Evolutionary conservation across 1,139 yeast genomes (phyloP).

Genomic region (Kodamaea ohmeri): DNA sequence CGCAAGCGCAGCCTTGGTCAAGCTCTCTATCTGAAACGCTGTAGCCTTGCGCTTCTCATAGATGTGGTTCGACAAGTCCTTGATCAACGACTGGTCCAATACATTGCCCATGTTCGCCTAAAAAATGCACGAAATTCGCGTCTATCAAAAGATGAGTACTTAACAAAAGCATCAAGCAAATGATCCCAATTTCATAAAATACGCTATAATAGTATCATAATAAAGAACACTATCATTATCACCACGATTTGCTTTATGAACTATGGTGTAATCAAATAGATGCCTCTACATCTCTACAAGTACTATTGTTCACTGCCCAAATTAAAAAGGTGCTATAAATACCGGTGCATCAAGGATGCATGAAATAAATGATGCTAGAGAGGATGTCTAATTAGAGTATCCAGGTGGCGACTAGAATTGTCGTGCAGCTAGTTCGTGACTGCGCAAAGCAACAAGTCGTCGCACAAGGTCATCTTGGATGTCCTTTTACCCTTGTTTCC

Average conservation of each 20-base stretch:
- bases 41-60: conserved; percentile 95
- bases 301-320: background rate
- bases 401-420: too few relatives aligned
- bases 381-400: too few relatives aligned
- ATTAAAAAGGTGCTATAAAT: too few relatives aligned
- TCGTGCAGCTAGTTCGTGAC: too few relatives aligned
- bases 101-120: conserved; percentile 23
- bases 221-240: too few relatives aligned
- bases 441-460: too few relatives aligned
- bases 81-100: conserved; percentile 71
- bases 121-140: background rate
- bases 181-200: too few relatives aligned
- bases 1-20: conserved; percentile 77
- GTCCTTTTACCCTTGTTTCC: background rate
- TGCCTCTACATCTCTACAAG: background rate
- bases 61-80: conserved; percentile 84
- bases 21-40: conserved; percentile 83
- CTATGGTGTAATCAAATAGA: too few relatives aligned
- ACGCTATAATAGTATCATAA: too few relatives aligned
- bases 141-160: too few relatives aligned
- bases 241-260: too few relatives aligned
- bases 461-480: background rate
- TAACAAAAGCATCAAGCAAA: too few relatives aligned
- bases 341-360: background rate
- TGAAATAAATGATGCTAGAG: conserved; percentile 4